Evolutionary conservation across 306 rosid species (phyloP).

Genomic region (Pyrus communis): DNA sequence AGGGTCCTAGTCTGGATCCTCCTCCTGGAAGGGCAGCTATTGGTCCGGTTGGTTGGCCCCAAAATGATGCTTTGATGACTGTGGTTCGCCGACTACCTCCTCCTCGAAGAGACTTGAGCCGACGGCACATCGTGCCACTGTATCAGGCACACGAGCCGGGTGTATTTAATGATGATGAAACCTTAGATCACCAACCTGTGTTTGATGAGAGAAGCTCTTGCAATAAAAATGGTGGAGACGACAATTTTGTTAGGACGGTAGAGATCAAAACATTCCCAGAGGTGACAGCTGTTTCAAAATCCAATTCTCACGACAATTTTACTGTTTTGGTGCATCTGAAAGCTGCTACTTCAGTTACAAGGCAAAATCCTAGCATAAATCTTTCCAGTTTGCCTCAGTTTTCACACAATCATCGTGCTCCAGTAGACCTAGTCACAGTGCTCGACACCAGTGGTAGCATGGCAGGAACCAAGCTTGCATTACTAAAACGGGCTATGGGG

Average conservation of each 20-base stretch:
- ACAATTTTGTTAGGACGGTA: conserved; percentile 31
- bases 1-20: conserved; percentile 53
- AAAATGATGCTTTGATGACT: conserved; percentile 81
- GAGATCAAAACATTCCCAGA: conserved; percentile 72
- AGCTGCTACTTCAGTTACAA: conserved; percentile 49
- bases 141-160: conserved; percentile 77
- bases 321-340: conserved; percentile 78
- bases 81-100: conserved; percentile 67
- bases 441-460: conserved; percentile 96
- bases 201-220: conserved; percentile 31
- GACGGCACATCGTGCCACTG: conserved; percentile 71
- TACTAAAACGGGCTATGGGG: conserved; percentile 94
- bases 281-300: conserved; percentile 52
- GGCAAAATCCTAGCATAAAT: conserved; percentile 32
- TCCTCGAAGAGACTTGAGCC: conserved; percentile 58
- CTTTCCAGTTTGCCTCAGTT: conserved; percentile 38
- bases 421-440: conserved; percentile 95
- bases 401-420: conserved; percentile 65
- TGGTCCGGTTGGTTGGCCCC: conserved; percentile 65
- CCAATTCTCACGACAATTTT: conserved; percentile 47
- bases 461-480: conserved; percentile 98
- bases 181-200: conserved; percentile 48
- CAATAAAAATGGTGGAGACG: conserved; percentile 27
- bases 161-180: conserved; percentile 75
- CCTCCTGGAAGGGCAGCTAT: conserved; percentile 42